phyloP scores from a whole-genome alignment of 805 yeast genomes.

The Starmerella tilneyi region DNA sequence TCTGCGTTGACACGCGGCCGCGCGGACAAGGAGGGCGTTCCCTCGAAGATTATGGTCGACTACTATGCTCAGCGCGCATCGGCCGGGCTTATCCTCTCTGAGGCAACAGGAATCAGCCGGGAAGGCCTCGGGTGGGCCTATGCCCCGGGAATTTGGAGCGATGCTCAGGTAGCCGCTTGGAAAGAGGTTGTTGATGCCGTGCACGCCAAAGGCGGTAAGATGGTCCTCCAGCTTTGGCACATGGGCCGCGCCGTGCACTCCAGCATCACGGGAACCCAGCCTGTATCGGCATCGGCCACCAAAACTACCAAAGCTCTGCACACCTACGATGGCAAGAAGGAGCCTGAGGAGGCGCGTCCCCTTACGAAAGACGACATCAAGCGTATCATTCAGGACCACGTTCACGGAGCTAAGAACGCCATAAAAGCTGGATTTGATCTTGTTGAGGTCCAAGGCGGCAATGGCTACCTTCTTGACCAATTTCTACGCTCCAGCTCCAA shows the following conservation, averaged over 20 bases:
- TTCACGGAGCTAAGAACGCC: conserved; percentile 44
- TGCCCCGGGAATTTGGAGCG: conserved; percentile 28
- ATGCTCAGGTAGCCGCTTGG: conserved; percentile 30
- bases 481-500: conserved; percentile 42
- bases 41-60: conserved; percentile 38
- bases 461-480: conserved; percentile 45
- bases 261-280: conserved; percentile 12
- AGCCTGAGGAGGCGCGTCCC: conserved; percentile 29
- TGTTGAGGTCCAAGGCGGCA: conserved; percentile 55
- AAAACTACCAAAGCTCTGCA: neutral
- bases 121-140: conserved; percentile 35
- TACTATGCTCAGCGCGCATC: conserved; percentile 50
- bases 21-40: conserved; percentile 29
- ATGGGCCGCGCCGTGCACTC: conserved; percentile 21
- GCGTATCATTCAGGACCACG: conserved; percentile 38
- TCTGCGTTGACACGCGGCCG: conserved; percentile 45
- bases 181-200: conserved; percentile 30
- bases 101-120: conserved; percentile 43
- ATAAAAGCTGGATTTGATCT: conserved; percentile 49
- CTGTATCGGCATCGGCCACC: conserved; percentile 10
- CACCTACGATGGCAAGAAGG: conserved; percentile 20
- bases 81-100: conserved; percentile 41
- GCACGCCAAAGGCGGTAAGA: conserved; percentile 25
- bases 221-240: conserved; percentile 21
- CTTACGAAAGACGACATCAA: conserved; percentile 39